Evolutionary conservation across 352 stramenopile genomes (phyloP).

Genomic region (Globisporangium iwayamae): DNA sequence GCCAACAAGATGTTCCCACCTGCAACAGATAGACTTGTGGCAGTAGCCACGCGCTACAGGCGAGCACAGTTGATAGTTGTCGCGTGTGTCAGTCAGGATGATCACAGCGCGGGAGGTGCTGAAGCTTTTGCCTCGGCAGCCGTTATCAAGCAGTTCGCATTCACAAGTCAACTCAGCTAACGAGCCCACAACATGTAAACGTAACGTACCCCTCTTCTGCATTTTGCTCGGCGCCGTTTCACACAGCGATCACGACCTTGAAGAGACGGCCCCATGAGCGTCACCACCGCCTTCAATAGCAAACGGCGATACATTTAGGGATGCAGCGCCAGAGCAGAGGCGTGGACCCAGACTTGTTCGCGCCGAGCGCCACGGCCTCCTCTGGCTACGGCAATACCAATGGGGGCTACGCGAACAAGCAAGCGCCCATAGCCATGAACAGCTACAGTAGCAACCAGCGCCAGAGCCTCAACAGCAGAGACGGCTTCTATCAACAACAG

Average conservation of each 20-base stretch:
- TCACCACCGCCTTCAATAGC: neutral
- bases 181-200: neutral
- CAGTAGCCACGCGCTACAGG: too few relatives aligned
- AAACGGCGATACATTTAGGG: neutral
- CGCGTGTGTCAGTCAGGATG: too few relatives aligned
- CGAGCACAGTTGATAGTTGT: too few relatives aligned
- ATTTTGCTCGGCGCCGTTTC: neutral
- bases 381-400: neutral
- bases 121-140: too few relatives aligned
- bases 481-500: slow-evolving; percentile 6
- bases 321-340: slow-evolving; percentile 36
- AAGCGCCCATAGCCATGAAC: neutral
- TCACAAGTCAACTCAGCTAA: too few relatives aligned
- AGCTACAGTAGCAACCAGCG: slow-evolving; percentile 17
- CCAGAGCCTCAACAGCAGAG: slow-evolving; percentile 11
- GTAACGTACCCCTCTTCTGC: neutral
- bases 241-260: neutral
- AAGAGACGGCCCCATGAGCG: neutral
- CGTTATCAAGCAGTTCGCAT: too few relatives aligned
- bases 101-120: too few relatives aligned
- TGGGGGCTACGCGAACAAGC: neutral
- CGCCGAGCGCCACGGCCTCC: slow-evolving; percentile 25
- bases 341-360: slow-evolving; percentile 54
- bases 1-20: too few relatives aligned
- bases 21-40: too few relatives aligned